These are phyloP conservation scores for Cordyceps farinosa DNA, from an alignment of 2,329 filamentous ascomycete species.

Conservation along the genomic window DNA sequence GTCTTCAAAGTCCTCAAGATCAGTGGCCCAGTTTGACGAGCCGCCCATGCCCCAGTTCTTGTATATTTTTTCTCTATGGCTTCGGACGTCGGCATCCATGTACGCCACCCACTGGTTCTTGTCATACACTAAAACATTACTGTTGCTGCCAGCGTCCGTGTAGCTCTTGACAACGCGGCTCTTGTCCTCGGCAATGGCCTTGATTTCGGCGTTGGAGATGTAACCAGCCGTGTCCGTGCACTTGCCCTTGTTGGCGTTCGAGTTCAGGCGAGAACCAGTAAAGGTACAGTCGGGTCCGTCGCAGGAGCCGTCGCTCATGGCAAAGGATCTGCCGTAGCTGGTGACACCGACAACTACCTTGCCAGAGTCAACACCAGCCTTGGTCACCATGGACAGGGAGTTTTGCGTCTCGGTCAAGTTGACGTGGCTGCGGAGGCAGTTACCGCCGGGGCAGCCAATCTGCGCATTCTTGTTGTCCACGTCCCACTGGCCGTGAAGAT, in stretches of 20 bases:
- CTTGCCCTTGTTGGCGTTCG: constrained; percentile 22
- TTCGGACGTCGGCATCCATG: constrained; percentile 22
- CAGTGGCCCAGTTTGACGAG: constrained; percentile 25
- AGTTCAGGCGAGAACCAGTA: constrained; percentile 1
- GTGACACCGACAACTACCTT: constrained; percentile 32
- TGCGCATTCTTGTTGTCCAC: constrained; percentile 22
- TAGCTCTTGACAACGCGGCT: constrained; percentile 17
- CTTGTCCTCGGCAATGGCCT: constrained; percentile 23
- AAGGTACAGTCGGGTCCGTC: constrained; percentile 22
- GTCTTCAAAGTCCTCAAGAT: constrained; percentile 23
- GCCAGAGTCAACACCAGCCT: constrained; percentile 28
- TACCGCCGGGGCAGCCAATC: constrained; percentile 29
- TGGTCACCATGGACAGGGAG: constrained; percentile 36
- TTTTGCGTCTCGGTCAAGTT: constrained; percentile 35
- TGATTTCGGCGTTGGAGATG: constrained; percentile 32
- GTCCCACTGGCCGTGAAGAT: constrained; percentile 27
- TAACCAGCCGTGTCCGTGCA: constrained; percentile 24
- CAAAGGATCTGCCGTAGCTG: constrained; percentile 31
- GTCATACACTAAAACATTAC: constrained; percentile 24
- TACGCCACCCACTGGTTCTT: constrained; percentile 22
- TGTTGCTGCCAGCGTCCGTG: constrained; percentile 19
- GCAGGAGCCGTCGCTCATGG: constrained; percentile 27
- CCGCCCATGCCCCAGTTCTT: constrained; percentile 23
- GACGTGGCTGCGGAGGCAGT: constrained; percentile 33
- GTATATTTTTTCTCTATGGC: constrained; percentile 15